Conservation (phyloP, 257 asterid species). For the Scutellaria galericulata region DNA sequence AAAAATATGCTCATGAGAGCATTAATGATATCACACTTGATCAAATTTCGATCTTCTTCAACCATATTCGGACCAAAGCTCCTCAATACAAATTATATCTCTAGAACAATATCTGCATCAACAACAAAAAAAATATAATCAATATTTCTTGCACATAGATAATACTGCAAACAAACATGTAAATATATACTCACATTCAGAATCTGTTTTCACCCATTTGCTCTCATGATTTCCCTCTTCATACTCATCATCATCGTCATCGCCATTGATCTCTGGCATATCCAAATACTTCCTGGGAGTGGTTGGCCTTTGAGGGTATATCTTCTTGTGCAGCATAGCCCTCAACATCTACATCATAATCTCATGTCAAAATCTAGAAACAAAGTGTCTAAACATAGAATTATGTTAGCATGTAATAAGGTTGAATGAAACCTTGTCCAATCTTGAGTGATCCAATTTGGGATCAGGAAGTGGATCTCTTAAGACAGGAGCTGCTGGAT, state of each 20-base stretch:
- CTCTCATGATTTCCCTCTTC: constrained; percentile 40
- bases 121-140: neutral
- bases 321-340: constrained; percentile 66
- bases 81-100: constrained; percentile 51
- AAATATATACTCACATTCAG: constrained; percentile 64
- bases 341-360: constrained; percentile 60
- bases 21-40: neutral
- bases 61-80: neutral
- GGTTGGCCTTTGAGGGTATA: constrained; percentile 61
- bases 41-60: neutral
- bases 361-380: neutral
- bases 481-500: constrained; percentile 33
- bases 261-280: constrained; percentile 39
- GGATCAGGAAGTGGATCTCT: constrained; percentile 58
- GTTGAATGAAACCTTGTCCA: constrained; percentile 63
- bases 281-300: constrained; percentile 55
- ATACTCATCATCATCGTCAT: constrained; percentile 41
- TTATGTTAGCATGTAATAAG: neutral
- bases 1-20: constrained; percentile 38
- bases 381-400: neutral
- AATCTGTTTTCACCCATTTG: constrained; percentile 89
- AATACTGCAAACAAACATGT: neutral
- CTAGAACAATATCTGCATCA: constrained; percentile 79
- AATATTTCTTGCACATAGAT: neutral
- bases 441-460: constrained; percentile 55